Evolutionary conservation across 2,329 filamentous ascomycete genomes (phyloP).

Genomic region (Xylaria sp.): DNA sequence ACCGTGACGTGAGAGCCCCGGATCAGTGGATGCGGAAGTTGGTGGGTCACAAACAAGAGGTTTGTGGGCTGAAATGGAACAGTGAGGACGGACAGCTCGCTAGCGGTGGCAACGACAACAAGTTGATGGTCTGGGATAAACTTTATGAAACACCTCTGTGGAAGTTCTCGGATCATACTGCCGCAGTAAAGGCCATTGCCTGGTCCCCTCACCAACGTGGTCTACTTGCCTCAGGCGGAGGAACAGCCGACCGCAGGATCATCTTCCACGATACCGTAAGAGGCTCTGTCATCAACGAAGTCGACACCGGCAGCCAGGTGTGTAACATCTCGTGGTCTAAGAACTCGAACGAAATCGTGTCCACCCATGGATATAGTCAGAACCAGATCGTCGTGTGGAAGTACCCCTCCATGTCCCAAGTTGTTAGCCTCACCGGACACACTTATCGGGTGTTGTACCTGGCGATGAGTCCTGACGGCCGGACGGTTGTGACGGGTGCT

Average conservation of each 20-base stretch:
- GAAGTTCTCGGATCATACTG: constrained; percentile 94
- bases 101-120: constrained; percentile 97
- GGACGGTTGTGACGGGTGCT: constrained; percentile 93
- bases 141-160: constrained; percentile 90
- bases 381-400: constrained; percentile 99
- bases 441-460: constrained; percentile 96
- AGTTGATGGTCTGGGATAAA: constrained; percentile 98
- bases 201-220: constrained; percentile 98
- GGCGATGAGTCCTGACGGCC: constrained; percentile 95
- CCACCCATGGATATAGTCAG: constrained; percentile 95
- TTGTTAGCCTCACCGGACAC: constrained; percentile 93
- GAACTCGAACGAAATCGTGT: constrained; percentile 97
- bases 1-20: constrained; percentile 92
- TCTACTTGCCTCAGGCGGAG: constrained; percentile 92
- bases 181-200: constrained; percentile 95
- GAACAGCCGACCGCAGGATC: constrained; percentile 94
- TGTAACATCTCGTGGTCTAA: constrained; percentile 98
- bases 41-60: constrained; percentile 96
- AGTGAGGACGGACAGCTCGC: constrained; percentile 94
- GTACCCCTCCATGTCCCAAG: constrained; percentile 97
- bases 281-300: constrained; percentile 83
- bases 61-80: constrained; percentile 97
- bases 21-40: constrained; percentile 90
- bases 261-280: constrained; percentile 97
- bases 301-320: constrained; percentile 98